Conservation (phyloP, 371 early-diverging fungal species). For the Lichtheimia hyalospora region DNA sequence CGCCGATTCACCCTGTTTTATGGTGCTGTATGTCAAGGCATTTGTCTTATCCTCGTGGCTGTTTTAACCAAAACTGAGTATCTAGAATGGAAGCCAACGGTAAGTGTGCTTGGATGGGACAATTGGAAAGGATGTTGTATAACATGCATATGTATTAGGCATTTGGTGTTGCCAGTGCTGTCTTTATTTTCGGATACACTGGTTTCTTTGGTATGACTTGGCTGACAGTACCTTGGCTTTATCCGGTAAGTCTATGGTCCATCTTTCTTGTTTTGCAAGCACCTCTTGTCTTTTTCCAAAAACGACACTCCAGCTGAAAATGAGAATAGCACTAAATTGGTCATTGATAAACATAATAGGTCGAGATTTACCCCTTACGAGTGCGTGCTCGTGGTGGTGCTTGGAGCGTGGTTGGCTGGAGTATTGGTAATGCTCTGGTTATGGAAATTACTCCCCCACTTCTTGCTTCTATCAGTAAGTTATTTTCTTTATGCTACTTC, state of each 20-base stretch:
- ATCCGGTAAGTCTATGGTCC: conserved; percentile 19
- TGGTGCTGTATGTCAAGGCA: conserved; percentile 38
- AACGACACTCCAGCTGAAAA: no score
- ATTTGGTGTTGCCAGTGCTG: conserved; percentile 33
- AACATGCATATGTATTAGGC: conserved; percentile 3
- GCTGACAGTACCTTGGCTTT: conserved; percentile 39
- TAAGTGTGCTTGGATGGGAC: conserved; percentile 45
- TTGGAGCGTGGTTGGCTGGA: conserved; percentile 47
- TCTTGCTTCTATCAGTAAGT: conserved; percentile 31
- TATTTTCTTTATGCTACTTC: no score
- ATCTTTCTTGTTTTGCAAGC: not conserved
- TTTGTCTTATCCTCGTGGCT: conserved; percentile 32
- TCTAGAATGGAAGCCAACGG: conserved; percentile 25
- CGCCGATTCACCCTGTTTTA: conserved; percentile 35
- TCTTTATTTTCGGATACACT: conserved; percentile 36
- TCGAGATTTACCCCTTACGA: conserved; percentile 38
- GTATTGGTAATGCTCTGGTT: conserved; percentile 37
- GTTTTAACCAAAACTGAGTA: conserved; percentile 37
- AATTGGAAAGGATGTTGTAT: no score
- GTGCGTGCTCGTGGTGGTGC: conserved; percentile 45
- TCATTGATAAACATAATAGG: not conserved
- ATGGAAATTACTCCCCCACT: conserved; percentile 44
- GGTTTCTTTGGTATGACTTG: conserved; percentile 43
- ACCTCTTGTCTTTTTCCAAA: no score
- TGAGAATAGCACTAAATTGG: not conserved